Evolutionary conservation across 2,329 filamentous ascomycete genomes (phyloP), one percentile per base, ranked within the genome.

Genomic region (Dothistroma pini): DNA sequence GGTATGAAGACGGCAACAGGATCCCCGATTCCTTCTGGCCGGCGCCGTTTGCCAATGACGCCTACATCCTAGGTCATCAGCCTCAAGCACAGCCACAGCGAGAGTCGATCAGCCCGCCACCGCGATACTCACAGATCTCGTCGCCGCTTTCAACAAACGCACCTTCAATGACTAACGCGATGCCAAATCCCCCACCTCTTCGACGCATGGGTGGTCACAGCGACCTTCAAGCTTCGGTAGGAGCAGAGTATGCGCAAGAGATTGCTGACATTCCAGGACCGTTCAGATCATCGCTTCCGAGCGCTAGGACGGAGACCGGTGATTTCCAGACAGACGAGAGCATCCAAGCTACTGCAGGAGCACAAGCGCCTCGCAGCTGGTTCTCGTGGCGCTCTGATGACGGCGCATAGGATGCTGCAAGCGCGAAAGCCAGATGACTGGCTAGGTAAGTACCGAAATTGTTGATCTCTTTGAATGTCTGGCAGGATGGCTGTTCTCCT

Each of bases 21-120:
- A 53, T 61, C 21, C 48, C 54, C 21, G 54, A 53, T 21, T n/a
- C 31, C 32, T n/a, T 41, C 19, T 61, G 54, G 54, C 49, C 59
- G 11, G 49, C 21, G 16, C 16, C 54, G 12, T 56, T 38, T n/a
- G 50, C 31, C n/a, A 22, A 48, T 12, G 57, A 59, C 29, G 10
- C 47, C n/a, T 12, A 16, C 19, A 22, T 41, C 7, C 34, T 34
- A 25, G n/a, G 48, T 2, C 48, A 51, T 32, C 4, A 47, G 31
- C 16, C 19, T 3, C 5, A n/a, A n/a, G 34, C 32, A 38, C 31
- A 22, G 38, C 3, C 34, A 32, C 49, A 54, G 49, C 49, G 10
- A 31, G 48, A 14, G 2, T 32, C 48, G 21, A 9, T 11, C 6
- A 29, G 29, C 48, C n/a, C 16, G 8, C 41, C 41, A 19, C 41